Evolutionary conservation across 1,284 basidiomycete genomes (phyloP).

Genomic region (Mixia osmundae): DNA sequence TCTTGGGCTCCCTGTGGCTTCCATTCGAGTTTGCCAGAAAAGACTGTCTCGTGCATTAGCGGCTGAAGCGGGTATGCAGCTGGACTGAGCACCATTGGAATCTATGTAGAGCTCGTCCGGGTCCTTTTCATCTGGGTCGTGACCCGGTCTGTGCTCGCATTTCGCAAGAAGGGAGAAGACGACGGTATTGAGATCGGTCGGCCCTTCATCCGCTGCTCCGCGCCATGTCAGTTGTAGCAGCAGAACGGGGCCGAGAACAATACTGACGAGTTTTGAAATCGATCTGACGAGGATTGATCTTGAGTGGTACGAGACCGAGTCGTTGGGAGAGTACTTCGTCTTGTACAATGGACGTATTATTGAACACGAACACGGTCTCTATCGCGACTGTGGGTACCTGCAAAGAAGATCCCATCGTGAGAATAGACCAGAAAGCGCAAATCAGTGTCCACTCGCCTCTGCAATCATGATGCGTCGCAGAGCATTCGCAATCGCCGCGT

Average conservation of each 20-base stretch:
- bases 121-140: background rate
- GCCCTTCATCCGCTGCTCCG: slow-evolving; percentile 2
- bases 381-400: slow-evolving; percentile 83
- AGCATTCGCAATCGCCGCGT: slow-evolving; percentile 89
- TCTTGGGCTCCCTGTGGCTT: slow-evolving; percentile 64
- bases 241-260: background rate
- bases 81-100: background rate
- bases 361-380: slow-evolving; percentile 79
- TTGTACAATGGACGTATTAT: slow-evolving; percentile 84
- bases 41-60: slow-evolving; percentile 27
- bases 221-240: background rate
- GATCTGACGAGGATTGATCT: slow-evolving; percentile 48
- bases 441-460: slow-evolving; percentile 36
- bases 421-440: slow-evolving; percentile 2
- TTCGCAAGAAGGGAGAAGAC: slow-evolving; percentile 36
- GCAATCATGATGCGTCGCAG: slow-evolving; percentile 77
- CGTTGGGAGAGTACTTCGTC: slow-evolving; percentile 86
- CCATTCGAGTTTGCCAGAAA: slow-evolving; percentile 60
- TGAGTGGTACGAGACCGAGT: slow-evolving; percentile 69
- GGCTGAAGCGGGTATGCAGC: background rate
- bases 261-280: slow-evolving; percentile 23
- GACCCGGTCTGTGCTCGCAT: slow-evolving; percentile 1
- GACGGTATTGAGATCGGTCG: slow-evolving; percentile 70
- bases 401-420: background rate
- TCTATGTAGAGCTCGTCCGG: slow-evolving; percentile 7